Conservation (phyloP, 208 protist genomes). For the Balamuthia mandrillaris region DNA sequence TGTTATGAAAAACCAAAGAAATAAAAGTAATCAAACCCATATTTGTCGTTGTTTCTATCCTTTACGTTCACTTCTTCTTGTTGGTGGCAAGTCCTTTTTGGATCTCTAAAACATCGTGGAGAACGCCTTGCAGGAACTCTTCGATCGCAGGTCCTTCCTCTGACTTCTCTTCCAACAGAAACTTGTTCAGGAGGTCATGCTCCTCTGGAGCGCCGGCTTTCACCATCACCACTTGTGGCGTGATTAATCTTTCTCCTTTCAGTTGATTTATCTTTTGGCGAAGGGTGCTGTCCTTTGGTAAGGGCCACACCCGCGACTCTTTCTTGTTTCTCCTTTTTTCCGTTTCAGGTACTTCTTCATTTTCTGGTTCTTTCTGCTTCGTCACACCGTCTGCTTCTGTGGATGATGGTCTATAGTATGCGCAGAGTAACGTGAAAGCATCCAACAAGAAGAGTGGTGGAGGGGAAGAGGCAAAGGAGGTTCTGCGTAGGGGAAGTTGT, state of each 20-base stretch:
- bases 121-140: too few relatives aligned
- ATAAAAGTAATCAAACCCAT: too few relatives aligned
- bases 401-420: background rate
- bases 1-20: too few relatives aligned
- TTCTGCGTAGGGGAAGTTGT: background rate
- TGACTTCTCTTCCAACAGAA: too few relatives aligned
- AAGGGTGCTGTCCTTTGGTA: background rate
- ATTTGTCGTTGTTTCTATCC: too few relatives aligned
- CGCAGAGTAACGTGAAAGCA: conserved; percentile 2
- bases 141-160: too few relatives aligned
- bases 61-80: too few relatives aligned
- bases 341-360: background rate
- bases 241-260: background rate
- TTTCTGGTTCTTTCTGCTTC: background rate
- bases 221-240: conserved; percentile 6
- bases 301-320: background rate
- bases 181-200: background rate
- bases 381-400: background rate
- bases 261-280: background rate
- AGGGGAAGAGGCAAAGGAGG: background rate
- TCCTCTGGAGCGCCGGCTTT: conserved; percentile 1
- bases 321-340: background rate
- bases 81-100: too few relatives aligned
- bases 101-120: too few relatives aligned
- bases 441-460: conserved; percentile 9